Base-by-base conservation (phyloP, 805 yeast genomes). In the Blastobotrys chiropterorum region DNA sequence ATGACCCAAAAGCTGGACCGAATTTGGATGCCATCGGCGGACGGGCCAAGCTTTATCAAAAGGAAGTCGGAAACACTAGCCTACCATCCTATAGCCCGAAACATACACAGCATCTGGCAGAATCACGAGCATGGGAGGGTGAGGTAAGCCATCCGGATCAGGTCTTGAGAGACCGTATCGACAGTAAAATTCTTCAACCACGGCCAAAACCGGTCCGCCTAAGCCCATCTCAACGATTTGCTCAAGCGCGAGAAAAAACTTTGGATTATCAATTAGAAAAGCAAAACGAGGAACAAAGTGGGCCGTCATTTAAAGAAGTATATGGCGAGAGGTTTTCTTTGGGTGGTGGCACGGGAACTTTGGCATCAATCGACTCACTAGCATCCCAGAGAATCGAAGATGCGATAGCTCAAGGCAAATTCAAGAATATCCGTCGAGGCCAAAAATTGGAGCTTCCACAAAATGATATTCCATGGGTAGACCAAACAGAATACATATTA, bases 321-420 rank as follows among this genome's bases (percentile, higher is more conserved):
- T 85, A 86, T 61, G 76, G 75, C 39, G 94, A 86, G 62, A 69
- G 81, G 51, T 73, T 86, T n/a, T 13, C 19, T 21, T 46, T 65
- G 22, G 62, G 62, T 14, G 68, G 67, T 3, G 53, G 60, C 3
- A 68, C 79, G 46, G 83, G 62, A 5, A 49, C 53, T 15, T 22
- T 59, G 38, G 46, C 79, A 31, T 64, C 79, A 53, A 78, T 85
- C 22, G 78, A 75, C 44, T 78, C 89, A 0, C 59, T 88, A 48
- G 96, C 96, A 0, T 88, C 85, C 59, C 81, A 82, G 38, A 72
- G 81, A 47, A 87, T 90, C 22, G 88, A 82, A 59, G 90, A 87
- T 16, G 86, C 94, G 38, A 76, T 80, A 59, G 71, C 74, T 20
- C 75, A 83, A 2, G 96, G 96, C 0, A 83, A 78, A 34, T 90